Conservation (phyloP, 805 yeast species). For the Teunomyces tritomae region DNA sequence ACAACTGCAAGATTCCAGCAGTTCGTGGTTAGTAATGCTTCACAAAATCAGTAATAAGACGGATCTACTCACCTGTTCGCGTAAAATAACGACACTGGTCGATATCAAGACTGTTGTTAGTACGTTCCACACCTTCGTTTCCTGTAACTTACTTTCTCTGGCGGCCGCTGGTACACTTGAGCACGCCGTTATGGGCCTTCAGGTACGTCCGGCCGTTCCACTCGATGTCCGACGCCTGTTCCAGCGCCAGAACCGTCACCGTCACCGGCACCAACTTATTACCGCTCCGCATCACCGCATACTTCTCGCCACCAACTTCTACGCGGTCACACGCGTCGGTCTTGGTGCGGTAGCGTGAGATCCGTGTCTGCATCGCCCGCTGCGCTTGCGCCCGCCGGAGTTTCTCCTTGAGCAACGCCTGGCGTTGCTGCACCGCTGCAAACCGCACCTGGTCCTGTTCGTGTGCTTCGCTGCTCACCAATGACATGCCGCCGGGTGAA, state of each 20-base stretch:
- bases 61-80: slow-evolving; percentile 34
- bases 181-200: slow-evolving; percentile 24
- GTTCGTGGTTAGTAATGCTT: slow-evolving; percentile 13
- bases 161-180: slow-evolving; percentile 15
- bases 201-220: slow-evolving; percentile 34
- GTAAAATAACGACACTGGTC: slow-evolving; percentile 36
- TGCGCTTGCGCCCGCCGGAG: slow-evolving; percentile 12
- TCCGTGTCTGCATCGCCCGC: slow-evolving; percentile 13
- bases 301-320: slow-evolving; percentile 39
- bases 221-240: slow-evolving; percentile 12
- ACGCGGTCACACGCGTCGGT: slow-evolving; percentile 48
- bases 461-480: slow-evolving; percentile 37
- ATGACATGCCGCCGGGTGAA: slow-evolving; percentile 35
- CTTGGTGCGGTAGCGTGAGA: slow-evolving; percentile 28
- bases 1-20: slow-evolving; percentile 20
- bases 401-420: slow-evolving; percentile 13
- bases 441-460: slow-evolving; percentile 25
- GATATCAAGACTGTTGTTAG: slow-evolving; percentile 10
- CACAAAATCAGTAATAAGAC: neutral
- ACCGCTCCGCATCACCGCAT: slow-evolving; percentile 42
- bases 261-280: slow-evolving; percentile 39
- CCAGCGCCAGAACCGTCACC: slow-evolving; percentile 11
- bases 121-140: neutral
- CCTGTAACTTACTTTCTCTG: slow-evolving; percentile 12
- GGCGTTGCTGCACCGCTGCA: slow-evolving; percentile 11